These are phyloP conservation scores for Ophiostoma ulmi DNA, from an alignment of 2,329 filamentous ascomycete species.

Conservation along the genomic window DNA sequence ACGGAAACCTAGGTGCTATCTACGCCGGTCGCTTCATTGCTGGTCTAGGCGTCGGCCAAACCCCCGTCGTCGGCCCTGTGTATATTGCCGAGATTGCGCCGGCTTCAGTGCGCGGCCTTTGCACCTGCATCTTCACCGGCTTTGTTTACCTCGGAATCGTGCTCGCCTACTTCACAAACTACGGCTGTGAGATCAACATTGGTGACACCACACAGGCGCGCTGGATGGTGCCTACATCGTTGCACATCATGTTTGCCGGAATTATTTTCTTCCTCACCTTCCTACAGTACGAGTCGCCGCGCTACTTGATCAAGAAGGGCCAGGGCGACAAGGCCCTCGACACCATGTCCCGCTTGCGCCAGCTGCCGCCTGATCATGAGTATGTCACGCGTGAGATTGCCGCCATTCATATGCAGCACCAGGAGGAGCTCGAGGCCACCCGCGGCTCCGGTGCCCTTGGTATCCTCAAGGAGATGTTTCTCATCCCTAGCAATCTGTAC, in stretches of 20 bases:
- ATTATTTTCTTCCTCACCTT: neutral
- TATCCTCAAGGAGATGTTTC: neutral
- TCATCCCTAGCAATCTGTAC: neutral
- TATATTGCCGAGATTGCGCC: neutral
- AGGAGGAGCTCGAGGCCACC: neutral
- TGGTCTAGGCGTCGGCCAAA: neutral
- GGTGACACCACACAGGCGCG: neutral
- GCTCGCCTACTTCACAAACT: constrained; percentile 3
- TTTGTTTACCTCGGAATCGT: neutral
- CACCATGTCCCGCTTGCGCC: neutral
- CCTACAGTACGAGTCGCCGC: constrained; percentile 2
- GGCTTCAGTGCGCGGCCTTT: neutral
- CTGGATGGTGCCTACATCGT: neutral
- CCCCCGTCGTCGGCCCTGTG: neutral
- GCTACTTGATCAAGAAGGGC: neutral
- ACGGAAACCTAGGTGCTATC: neutral
- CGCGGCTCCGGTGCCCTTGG: neutral
- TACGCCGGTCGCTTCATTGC: neutral
- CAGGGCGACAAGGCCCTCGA: neutral
- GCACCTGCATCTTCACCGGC: constrained; percentile 4
- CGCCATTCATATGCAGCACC: neutral
- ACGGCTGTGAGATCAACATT: neutral
- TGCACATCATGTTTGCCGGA: neutral
- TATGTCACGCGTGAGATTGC: neutral
- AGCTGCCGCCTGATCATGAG: neutral